Conservation (phyloP, 495 filamentous ascomycete genomes). For the Penicillium alfredii region DNA sequence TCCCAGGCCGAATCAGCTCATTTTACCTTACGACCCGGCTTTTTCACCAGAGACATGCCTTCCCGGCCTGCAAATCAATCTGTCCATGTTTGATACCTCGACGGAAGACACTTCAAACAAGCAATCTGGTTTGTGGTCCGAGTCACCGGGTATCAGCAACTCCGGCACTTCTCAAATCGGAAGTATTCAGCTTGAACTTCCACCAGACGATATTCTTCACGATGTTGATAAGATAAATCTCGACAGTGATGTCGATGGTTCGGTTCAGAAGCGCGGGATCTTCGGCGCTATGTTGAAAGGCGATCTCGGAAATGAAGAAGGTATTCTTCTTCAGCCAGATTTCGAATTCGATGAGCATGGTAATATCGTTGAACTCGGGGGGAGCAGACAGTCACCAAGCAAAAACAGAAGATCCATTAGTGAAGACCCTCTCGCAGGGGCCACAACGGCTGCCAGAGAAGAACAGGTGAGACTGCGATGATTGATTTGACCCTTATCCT, state of each 20-base stretch:
- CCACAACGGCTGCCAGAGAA: neutral
- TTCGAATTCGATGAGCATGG: constrained; percentile 63
- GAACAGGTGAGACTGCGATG: constrained; percentile 19
- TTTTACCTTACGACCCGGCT: constrained; percentile 78
- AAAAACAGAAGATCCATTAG: constrained; percentile 8
- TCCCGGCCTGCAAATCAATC: constrained; percentile 52
- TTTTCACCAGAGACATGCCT: constrained; percentile 67
- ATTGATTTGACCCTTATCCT: too few species aligned
- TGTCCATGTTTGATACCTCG: constrained; percentile 22
- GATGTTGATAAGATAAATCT: constrained; percentile 18
- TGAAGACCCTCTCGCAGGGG: neutral
- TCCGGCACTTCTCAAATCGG: constrained; percentile 22
- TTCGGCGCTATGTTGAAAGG: constrained; percentile 12
- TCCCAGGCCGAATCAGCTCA: constrained; percentile 67
- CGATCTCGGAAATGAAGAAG: constrained; percentile 39
- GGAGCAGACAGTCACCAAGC: constrained; percentile 7
- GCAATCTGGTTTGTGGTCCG: constrained; percentile 19
- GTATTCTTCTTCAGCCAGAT: constrained; percentile 53
- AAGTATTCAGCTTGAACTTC: constrained; percentile 28
- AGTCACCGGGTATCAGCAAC: constrained; percentile 26
- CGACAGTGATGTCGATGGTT: constrained; percentile 15
- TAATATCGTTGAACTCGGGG: constrained; percentile 43
- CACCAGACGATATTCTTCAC: constrained; percentile 24
- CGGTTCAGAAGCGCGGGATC: constrained; percentile 18
- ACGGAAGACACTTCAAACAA: constrained; percentile 12